A percentile compares a stretch with the other conserved stretches of the same genome.
Evolutionary conservation across 345 rosid species (phyloP).

Genomic region (Lepidium aucheri): DNA sequence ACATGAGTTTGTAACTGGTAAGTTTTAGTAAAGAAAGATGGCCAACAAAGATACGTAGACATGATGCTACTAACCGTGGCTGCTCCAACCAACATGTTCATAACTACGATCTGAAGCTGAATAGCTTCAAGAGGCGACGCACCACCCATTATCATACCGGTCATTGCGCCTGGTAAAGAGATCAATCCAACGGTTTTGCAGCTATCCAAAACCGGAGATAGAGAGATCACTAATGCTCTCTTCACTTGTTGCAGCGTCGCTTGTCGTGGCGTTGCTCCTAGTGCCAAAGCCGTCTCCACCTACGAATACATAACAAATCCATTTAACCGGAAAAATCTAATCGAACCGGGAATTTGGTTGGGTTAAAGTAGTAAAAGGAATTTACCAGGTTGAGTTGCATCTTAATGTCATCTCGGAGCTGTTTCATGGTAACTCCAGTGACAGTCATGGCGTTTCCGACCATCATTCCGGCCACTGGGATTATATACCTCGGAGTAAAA

Average conservation of each 20-base stretch:
- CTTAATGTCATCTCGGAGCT: constrained; percentile 78
- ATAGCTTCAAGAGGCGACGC: constrained; percentile 86
- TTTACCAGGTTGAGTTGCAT: constrained; percentile 58
- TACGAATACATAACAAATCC: not conserved
- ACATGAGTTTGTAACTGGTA: constrained; percentile 63
- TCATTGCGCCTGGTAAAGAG: constrained; percentile 86
- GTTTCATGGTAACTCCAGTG: constrained; percentile 92
- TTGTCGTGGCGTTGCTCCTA: constrained; percentile 81
- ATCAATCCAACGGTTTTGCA: constrained; percentile 94
- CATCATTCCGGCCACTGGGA: constrained; percentile 92
- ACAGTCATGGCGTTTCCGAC: constrained; percentile 94
- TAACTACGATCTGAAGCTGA: constrained; percentile 91
- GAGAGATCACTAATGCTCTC: constrained; percentile 67
- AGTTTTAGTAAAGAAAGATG: constrained; percentile 78
- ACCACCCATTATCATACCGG: constrained; percentile 95
- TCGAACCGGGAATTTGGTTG: not conserved
- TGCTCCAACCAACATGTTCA: constrained; percentile 88
- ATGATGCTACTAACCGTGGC: constrained; percentile 71
- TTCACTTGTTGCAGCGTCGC: constrained; percentile 67
- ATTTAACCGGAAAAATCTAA: not conserved
- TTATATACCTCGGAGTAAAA: constrained; percentile 84
- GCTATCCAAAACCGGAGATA: constrained; percentile 81
- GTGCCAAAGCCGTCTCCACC: constrained; percentile 92
- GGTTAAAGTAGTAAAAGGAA: not conserved
- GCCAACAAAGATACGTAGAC: constrained; percentile 86